Evolutionary conservation across 495 filamentous ascomycete genomes (phyloP).

Genomic region (Tetracladium setigerum): DNA sequence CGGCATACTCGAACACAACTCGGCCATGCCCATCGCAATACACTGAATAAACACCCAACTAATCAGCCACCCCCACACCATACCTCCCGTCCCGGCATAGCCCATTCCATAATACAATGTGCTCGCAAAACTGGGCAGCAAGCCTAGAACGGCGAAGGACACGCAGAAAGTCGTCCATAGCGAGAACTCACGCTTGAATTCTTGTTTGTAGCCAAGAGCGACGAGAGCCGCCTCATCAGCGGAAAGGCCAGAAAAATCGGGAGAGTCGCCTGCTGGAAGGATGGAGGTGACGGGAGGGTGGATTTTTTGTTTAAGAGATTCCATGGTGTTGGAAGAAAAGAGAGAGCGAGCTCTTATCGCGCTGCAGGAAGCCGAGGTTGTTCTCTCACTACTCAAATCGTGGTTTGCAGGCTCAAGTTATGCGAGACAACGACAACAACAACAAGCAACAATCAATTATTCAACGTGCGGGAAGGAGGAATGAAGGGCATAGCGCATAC

Average conservation of each 20-base stretch:
- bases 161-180: conserved; percentile 79
- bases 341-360: too few species aligned
- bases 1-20: conserved; percentile 60
- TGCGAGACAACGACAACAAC: too few species aligned
- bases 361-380: too few species aligned
- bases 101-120: conserved; percentile 77
- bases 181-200: conserved; percentile 78
- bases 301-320: not conserved
- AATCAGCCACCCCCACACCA: conserved; percentile 78
- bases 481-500: too few species aligned
- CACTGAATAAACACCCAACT: conserved; percentile 70
- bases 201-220: conserved; percentile 69
- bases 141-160: conserved; percentile 65
- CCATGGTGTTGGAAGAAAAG: too few species aligned
- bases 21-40: conserved; percentile 60
- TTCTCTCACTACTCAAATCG: too few species aligned
- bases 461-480: too few species aligned
- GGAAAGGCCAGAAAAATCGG: conserved; percentile 31
- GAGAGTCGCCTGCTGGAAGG: conserved; percentile 56
- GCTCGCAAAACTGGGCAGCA: conserved; percentile 67
- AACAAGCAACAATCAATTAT: too few species aligned
- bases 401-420: too few species aligned
- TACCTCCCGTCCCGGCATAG: conserved; percentile 73
- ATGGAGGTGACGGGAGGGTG: conserved; percentile 56
- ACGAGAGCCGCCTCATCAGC: conserved; percentile 63